phyloP scores from a whole-genome alignment of 2,329 filamentous ascomycete genomes.

The Eurotiales sp. region DNA sequence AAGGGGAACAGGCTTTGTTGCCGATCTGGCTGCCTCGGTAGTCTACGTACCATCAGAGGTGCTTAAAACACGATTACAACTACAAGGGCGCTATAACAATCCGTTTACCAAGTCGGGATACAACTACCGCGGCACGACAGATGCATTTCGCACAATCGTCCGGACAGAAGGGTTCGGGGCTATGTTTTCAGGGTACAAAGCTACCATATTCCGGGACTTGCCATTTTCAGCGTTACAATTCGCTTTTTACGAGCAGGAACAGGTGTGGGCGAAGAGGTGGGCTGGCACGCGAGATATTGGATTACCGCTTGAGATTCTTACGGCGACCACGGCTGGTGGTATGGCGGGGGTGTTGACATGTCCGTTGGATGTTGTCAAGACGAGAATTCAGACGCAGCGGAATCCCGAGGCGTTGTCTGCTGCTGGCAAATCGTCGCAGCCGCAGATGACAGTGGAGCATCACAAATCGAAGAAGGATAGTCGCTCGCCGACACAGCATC shows the following conservation, averaged over 20 bases:
- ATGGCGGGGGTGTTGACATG: conserved; percentile 93
- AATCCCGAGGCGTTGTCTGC: conserved; percentile 48
- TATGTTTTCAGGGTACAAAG: conserved; percentile 95
- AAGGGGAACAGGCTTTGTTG: conserved; percentile 67
- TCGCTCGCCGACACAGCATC: conserved; percentile 11
- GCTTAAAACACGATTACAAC: conserved; percentile 90
- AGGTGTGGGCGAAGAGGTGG: conserved; percentile 73
- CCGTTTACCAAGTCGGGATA: conserved; percentile 91
- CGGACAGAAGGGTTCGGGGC: conserved; percentile 77
- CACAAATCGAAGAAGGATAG: conserved; percentile 29
- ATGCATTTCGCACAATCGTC: conserved; percentile 82
- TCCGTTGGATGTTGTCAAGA: conserved; percentile 96
- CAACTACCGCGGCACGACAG: conserved; percentile 82
- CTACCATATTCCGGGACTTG: conserved; percentile 87
- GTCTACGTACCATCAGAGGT: conserved; percentile 97
- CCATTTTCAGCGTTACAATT: conserved; percentile 97
- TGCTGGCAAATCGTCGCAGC: conserved; percentile 14
- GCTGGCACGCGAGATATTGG: conserved; percentile 81
- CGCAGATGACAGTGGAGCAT: conserved; percentile 23
- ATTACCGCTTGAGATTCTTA: conserved; percentile 77
- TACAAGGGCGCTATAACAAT: conserved; percentile 94
- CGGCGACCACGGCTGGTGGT: conserved; percentile 83
- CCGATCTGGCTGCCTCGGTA: conserved; percentile 85
- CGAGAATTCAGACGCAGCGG: conserved; percentile 89
- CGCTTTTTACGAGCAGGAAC: conserved; percentile 96